Base-by-base conservation (phyloP, 441 rosid species). In the Breynia disticha region DNA sequence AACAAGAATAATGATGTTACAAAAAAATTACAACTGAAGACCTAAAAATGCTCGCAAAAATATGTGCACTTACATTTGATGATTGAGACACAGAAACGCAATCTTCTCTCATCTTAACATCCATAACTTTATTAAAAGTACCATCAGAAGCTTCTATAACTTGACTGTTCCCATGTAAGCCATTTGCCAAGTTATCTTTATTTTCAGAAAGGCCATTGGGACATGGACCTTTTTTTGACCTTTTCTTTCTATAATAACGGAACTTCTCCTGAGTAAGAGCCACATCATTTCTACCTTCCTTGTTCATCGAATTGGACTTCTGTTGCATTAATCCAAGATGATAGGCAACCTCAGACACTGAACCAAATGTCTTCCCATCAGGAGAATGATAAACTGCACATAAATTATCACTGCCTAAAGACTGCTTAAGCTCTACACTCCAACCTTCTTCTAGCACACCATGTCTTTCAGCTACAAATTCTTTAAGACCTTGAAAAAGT, bases 371-470 rank as follows among this genome's bases (percentile, higher is more conserved):
- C 73, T 72, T 81, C 52, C 96, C 96, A 76, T 78, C 88, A 24
- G 95, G 97, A 67, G 91, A 81, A 66, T 82, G 75, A 66, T 84
- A 90, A 60, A 79, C 78, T 55, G 78, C 76, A 78, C 64, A 76
- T 18, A 64, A 60, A 55, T 77, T 83, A 78, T 72, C 67, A 70
- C 70, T 71, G 65, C 74, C 52, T 24, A 55, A 28, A 44, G 85
- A 75, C 56, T 70, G 86, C 66, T 71, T 82, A 63, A 83, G 69
- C 69, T 91, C 90, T 22, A 82, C 90, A 43, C 44, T 77, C 96
- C 95, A 86, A 48, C 94, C 98, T 65, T 85, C 90, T 61, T 78
- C 96, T 53, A 87, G 73, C 56, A 70, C 73, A 53, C 95, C 98
- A 63, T 79, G 89, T 72, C 84, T 80, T 73, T 80, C 88, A 52